Base-by-base conservation (phyloP, 1,284 basidiomycete genomes). In the Tremellales sp. region DNA sequence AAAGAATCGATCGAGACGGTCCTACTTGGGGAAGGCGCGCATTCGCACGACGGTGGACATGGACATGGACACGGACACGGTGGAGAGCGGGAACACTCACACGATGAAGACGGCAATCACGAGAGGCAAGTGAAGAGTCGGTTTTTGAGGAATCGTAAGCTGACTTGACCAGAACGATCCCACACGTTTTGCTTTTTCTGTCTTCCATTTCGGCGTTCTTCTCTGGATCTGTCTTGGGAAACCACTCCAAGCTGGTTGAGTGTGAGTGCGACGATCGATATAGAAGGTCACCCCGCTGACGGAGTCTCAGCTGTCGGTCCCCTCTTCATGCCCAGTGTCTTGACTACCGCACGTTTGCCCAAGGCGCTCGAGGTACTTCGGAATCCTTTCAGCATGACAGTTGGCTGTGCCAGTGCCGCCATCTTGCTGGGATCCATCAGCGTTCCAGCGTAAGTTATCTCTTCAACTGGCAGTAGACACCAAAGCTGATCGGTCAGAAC, bases 1-100 rank as follows among this genome's bases (percentile, higher is more conserved):
- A 97, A 96, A 66, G 92, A 97, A 76, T 86, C 88, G 0, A 77
- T 96, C 3, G 89, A 92, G 71, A 87, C 89, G 66, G 68, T 89
- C 29, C 65, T 91, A 6, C 77, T 91, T 2, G 71, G 75, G 3
- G 50, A 82, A 76, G 54, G 79, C 70, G 67, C 58, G 4, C 46
- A 84, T 78, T 57, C 57, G 22, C 57, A 63, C 35, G 50, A 51
- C 35, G 53, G 50, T 21, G 48, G 51, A 0, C 51, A 52, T 11
- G 57, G 50, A 7, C 60, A 64, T 42, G 52, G 45, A 13, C 52
- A 64, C 43, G 31, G 46, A 19, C 49, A 52, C 25, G 47, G 49
- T 26, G 56, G 41, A n/a, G 49, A 35, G 22, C 37, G 31, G 12
- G 59, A 57, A n/a, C 39, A 24, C 13, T 15, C 17, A 22, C 33